phyloP scores from a whole-genome alignment of 2,329 filamentous ascomycete species.

The Aspergillus japonicus region DNA sequence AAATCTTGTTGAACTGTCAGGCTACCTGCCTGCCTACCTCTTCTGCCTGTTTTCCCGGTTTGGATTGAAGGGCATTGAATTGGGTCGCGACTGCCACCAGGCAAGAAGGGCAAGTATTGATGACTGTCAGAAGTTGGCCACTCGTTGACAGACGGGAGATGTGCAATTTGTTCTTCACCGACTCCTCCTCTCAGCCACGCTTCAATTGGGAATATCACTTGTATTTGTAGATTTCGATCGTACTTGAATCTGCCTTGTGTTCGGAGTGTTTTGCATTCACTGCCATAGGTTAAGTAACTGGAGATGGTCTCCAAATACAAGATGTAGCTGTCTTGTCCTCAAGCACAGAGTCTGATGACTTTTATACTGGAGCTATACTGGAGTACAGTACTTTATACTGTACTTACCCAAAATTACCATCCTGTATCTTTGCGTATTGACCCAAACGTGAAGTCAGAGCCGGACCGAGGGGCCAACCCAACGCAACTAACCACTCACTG shows the following conservation, averaged over 20 bases:
- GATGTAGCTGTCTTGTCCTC: too few species aligned
- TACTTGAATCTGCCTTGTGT: not conserved
- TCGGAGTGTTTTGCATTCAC: not conserved
- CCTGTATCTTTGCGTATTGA: not conserved
- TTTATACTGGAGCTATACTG: not conserved
- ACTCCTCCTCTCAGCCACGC: constrained; percentile 4
- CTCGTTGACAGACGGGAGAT: not conserved
- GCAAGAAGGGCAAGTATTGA: not conserved
- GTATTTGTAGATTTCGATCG: too few species aligned
- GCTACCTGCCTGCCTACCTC: not conserved
- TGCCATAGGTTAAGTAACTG: not conserved
- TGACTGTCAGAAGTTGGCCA: not conserved
- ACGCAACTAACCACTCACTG: constrained; percentile 1
- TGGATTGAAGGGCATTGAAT: not conserved
- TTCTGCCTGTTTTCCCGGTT: not conserved
- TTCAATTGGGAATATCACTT: not conserved
- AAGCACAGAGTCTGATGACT: not conserved
- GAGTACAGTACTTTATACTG: not conserved
- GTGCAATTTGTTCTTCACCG: constrained; percentile 4
- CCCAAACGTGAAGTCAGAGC: constrained; percentile 3
- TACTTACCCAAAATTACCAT: not conserved
- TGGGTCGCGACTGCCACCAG: not conserved
- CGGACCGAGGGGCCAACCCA: not conserved
- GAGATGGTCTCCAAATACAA: not conserved
- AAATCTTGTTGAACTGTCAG: constrained; percentile 4